Conservation (phyloP, 176 grass and related monocot genomes). For the Zea luxurians region DNA sequence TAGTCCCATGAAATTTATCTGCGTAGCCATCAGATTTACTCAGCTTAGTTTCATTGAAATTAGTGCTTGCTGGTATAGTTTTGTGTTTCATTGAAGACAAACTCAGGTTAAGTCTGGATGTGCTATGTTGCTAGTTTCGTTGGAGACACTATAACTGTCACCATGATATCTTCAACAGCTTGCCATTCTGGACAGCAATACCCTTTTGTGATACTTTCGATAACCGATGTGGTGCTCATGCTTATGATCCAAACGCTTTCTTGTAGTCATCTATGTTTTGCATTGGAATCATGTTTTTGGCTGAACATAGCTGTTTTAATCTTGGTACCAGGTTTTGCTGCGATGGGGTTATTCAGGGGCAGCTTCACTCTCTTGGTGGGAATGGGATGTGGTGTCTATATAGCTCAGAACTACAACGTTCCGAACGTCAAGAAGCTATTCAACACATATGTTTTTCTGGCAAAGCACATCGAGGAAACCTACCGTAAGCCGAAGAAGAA, state of each 20-base stretch:
- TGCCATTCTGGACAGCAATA: not conserved
- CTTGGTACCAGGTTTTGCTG: constrained; percentile 25
- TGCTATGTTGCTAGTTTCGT: not conserved
- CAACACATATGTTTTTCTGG: constrained; percentile 56
- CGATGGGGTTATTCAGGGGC: constrained; percentile 65
- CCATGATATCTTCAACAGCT: not conserved
- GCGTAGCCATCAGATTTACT: not conserved
- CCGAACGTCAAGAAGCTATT: constrained; percentile 71
- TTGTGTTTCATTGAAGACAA: not conserved
- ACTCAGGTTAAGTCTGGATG: not conserved
- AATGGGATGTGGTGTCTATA: constrained; percentile 59
- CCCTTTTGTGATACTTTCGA: not conserved
- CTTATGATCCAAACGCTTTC: not conserved
- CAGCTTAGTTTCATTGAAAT: not conserved
- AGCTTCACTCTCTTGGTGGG: constrained; percentile 62
- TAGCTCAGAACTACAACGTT: constrained; percentile 74
- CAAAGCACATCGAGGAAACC: constrained; percentile 68
- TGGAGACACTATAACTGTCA: not conserved
- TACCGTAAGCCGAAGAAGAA: constrained; percentile 69
- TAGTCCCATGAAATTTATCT: not conserved
- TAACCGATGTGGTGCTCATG: not conserved
- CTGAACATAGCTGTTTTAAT: constrained; percentile 5
- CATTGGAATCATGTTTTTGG: not conserved
- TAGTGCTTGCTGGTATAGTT: not conserved
- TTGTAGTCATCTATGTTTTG: not conserved